Conservation (phyloP, 768 basidiomycete species). For the Calocera viscosa region DNA sequence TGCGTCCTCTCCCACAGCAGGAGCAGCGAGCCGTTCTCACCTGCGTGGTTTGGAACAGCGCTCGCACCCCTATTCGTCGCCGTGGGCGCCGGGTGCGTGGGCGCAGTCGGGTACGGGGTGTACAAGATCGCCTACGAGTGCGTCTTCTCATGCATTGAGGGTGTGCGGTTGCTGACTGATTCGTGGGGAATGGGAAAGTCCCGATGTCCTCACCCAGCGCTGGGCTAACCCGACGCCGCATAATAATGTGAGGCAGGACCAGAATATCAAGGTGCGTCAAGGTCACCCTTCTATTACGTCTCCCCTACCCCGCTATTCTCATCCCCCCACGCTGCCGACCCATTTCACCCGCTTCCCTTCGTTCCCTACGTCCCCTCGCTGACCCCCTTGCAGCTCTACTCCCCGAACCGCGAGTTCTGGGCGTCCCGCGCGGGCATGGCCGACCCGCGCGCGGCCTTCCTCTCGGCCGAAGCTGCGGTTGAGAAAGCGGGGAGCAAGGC, state of each 20-base stretch:
- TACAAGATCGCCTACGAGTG: conserved; percentile 12
- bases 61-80: conserved; percentile 16
- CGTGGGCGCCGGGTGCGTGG: conserved; percentile 12
- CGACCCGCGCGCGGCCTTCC: conserved; percentile 15
- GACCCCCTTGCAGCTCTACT: conserved; percentile 9
- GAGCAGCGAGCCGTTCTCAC: background rate
- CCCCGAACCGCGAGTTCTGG: conserved; percentile 15
- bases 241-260: conserved; percentile 16
- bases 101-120: conserved; percentile 11
- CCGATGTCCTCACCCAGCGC: conserved; percentile 14
- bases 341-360: background rate
- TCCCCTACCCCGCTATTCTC: too few species aligned
- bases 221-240: conserved; percentile 15
- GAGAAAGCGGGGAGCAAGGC: conserved; percentile 9
- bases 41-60: background rate
- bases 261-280: conserved; percentile 18
- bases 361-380: background rate
- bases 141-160: background rate
- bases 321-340: too few species aligned
- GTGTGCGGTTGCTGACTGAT: too few species aligned
- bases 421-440: conserved; percentile 11
- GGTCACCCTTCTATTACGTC: too few species aligned
- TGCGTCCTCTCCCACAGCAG: background rate
- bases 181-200: conserved; percentile 6
- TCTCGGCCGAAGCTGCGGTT: conserved; percentile 8